A percentile compares a stretch with the other conserved stretches of the same genome.
Conservation (phyloP, 768 basidiomycete genomes). For the Trametes coccinea region DNA sequence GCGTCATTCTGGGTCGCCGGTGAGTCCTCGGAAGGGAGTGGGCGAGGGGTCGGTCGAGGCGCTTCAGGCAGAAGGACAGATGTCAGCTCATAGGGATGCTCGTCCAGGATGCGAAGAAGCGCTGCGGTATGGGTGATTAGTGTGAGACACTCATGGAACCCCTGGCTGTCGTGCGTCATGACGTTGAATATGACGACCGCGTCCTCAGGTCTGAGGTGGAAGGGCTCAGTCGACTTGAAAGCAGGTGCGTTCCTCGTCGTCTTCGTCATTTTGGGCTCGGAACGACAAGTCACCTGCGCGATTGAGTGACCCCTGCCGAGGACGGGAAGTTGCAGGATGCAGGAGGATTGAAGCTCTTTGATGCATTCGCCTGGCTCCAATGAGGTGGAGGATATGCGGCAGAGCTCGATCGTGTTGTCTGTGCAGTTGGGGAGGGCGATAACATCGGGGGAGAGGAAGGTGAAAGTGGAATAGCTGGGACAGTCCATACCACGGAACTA, state of each 20-base stretch:
- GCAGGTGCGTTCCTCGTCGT: neutral
- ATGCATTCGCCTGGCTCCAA: neutral
- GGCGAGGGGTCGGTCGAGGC: neutral
- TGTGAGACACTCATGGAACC: slow-evolving; percentile 26
- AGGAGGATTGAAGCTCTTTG: slow-evolving; percentile 13
- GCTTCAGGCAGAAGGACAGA: neutral
- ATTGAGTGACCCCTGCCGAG: slow-evolving; percentile 18
- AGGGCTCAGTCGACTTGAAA: slow-evolving; percentile 20
- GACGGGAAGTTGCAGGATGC: slow-evolving; percentile 25
- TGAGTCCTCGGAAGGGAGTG: neutral
- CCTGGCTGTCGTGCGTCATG: slow-evolving; percentile 19
- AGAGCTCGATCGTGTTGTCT: slow-evolving; percentile 29
- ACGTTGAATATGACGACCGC: slow-evolving; percentile 33
- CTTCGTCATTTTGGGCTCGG: slow-evolving; percentile 29
- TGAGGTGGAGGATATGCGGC: slow-evolving; percentile 4
- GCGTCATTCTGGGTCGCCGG: neutral
- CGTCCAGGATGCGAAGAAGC: slow-evolving; percentile 14
- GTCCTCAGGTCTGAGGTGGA: slow-evolving; percentile 25
- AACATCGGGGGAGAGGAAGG: slow-evolving; percentile 30
- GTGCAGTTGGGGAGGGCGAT: slow-evolving; percentile 31
- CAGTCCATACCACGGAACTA: slow-evolving; percentile 14
- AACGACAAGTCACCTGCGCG: slow-evolving; percentile 29
- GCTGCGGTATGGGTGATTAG: slow-evolving; percentile 28
- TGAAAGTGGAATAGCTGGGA: slow-evolving; percentile 27
- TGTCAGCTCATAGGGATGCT: neutral